Percentiles rank a stretch among this genome's conserved stretches.
phyloP scores from a whole-genome alignment of 2,329 filamentous ascomycete genomes.

The Penicillium sp. region DNA sequence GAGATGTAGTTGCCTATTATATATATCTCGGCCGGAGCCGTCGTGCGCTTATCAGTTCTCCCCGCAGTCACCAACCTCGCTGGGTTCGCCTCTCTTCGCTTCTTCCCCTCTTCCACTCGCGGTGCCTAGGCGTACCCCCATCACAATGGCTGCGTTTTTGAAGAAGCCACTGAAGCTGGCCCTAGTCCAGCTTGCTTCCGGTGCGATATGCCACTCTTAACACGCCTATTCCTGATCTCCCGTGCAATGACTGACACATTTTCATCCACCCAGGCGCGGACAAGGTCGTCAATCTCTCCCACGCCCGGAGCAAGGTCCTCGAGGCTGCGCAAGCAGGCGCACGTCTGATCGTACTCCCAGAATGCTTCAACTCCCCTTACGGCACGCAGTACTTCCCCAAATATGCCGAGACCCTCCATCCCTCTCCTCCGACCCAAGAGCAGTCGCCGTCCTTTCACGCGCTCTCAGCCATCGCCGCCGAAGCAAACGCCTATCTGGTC shows the following conservation, averaged over 20 bases:
- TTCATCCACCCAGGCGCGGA: conserved; percentile 64
- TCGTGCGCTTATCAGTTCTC: too few species aligned
- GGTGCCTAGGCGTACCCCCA: too few species aligned
- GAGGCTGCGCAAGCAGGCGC: conserved; percentile 74
- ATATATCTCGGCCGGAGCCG: too few species aligned
- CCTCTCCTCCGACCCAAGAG: conserved; percentile 66
- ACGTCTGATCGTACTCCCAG: conserved; percentile 84
- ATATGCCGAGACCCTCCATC: conserved; percentile 85
- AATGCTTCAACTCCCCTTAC: conserved; percentile 99
- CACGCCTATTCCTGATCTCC: conserved; percentile 5
- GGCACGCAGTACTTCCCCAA: conserved; percentile 85
- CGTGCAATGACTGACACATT: too few species aligned
- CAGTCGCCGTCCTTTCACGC: conserved; percentile 83
- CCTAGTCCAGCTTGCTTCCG: conserved; percentile 75
- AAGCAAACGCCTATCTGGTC: conserved; percentile 76
- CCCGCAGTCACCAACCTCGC: background rate
- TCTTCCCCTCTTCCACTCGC: too few species aligned
- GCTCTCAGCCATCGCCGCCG: conserved; percentile 72
- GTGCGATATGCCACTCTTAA: too few species aligned
- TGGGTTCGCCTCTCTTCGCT: background rate
- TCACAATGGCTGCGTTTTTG: conserved; percentile 57
- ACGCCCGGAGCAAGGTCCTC: conserved; percentile 77
- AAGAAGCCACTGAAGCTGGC: conserved; percentile 76
- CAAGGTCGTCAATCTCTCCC: conserved; percentile 78
- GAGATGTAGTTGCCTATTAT: too few species aligned